phyloP scores from a whole-genome alignment of 139 green algal species.

The Chlorella sorokiniana region DNA sequence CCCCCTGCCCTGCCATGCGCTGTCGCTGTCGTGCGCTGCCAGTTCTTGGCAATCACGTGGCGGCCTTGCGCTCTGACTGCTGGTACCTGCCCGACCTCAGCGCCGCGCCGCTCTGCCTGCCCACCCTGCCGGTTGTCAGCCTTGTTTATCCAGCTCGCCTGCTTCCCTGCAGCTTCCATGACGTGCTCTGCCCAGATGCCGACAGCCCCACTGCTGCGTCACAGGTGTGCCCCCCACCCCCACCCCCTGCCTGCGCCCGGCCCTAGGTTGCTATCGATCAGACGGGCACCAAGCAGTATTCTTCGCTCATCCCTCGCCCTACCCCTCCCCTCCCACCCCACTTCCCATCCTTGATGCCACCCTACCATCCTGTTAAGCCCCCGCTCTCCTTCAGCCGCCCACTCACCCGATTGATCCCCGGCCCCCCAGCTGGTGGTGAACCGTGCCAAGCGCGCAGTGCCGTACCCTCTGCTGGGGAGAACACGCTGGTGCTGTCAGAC shows the following conservation, averaged over 20 bases:
- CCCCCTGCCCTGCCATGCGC: no score
- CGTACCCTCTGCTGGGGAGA: constrained; percentile 65
- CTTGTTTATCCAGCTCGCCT: not conserved
- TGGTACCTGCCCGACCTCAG: no score
- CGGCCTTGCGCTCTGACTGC: no score
- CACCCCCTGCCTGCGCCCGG: not conserved
- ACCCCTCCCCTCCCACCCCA: not conserved
- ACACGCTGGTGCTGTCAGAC: constrained; percentile 74
- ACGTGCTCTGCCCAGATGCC: not conserved
- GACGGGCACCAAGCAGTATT: no score
- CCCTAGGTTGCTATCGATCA: no score
- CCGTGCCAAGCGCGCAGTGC: constrained; percentile 43
- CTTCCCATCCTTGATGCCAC: no score
- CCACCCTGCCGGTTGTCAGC: no score
- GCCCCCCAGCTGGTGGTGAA: constrained; percentile 46
- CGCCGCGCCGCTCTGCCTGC: no score
- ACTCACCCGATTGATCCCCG: constrained; percentile 33
- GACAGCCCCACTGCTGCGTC: not conserved
- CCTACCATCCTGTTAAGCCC: no score
- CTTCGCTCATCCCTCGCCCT: not conserved
- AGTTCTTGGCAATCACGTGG: no score
- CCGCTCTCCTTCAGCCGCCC: no score
- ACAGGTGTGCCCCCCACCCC: not conserved
- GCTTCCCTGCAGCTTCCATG: not conserved
- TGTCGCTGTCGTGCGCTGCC: not conserved